Evolutionary conservation across 495 filamentous ascomycete genomes (phyloP), one percentile per base, ranked within the genome.

Genomic region (Astrothelium subdiscretum): DNA sequence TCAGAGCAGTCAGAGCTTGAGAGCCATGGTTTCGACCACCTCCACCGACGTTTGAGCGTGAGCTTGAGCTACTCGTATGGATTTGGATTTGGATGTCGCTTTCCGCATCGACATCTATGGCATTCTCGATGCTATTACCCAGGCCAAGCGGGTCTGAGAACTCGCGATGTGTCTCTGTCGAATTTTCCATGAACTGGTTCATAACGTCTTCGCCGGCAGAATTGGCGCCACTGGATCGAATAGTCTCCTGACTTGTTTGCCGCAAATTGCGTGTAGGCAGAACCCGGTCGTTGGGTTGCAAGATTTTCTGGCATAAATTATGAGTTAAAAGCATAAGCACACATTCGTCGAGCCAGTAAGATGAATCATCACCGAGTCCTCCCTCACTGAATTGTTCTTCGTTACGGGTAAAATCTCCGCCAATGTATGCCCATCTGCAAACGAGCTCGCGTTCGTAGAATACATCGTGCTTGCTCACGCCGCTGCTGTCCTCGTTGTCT

Each of bases 381-480:
- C n/a, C n/a, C n/a, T n/a, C n/a, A n/a, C n/a, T n/a, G n/a, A n/a
- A n/a, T n/a, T n/a, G n/a, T n/a, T n/a, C n/a, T n/a, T n/a, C n/a
- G n/a, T n/a, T n/a, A n/a, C n/a, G n/a, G n/a, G n/a, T n/a, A 29
- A 27, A 15, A 20, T 54, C 48, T 15, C 8, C 22, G 48, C 48
- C 61, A 24, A 77, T 63, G 31, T 65, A 43, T 1, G 67, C 35
- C 60, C 65, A 69, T 31, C 69, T 64, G 57, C 71, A 73, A 18
- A 66, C 59, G 1, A 73, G 65, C 3, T 44, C 60, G 2, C 43
- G 57, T 13, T 68, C 10, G 24, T 64, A 31, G 40, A 66, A 66
- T 3, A 67, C 32, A 66, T 66, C 0, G 71, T 73, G 3, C 65
- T 59, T n/a, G 67, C 42, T 15, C 75, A 67, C 0, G 73, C 66